These are phyloP conservation scores for Albifimbria verrucaria DNA, from an alignment of 2,329 filamentous ascomycete genomes.

Conservation along the genomic window DNA sequence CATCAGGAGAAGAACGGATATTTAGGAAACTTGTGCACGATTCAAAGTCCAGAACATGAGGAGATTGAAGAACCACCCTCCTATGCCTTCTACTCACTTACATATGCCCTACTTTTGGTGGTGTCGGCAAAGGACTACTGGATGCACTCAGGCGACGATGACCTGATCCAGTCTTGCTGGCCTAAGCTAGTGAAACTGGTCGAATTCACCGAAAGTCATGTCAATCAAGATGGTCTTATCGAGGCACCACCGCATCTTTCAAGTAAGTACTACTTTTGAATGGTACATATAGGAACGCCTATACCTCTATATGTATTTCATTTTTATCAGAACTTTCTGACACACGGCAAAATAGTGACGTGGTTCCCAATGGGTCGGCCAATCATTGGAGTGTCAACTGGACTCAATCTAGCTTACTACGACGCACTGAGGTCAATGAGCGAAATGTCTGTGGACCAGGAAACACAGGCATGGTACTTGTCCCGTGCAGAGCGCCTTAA, in stretches of 20 bases:
- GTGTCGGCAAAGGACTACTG: conserved; percentile 2
- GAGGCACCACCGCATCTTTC: not conserved
- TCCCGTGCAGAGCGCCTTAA: not conserved
- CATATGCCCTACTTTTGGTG: conserved; percentile 1
- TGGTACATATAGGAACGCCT: not conserved
- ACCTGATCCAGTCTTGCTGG: not conserved
- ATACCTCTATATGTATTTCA: not conserved
- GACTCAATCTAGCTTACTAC: not conserved
- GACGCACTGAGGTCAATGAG: not conserved
- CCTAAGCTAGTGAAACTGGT: not conserved
- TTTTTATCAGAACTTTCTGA: not conserved
- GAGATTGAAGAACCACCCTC: not conserved
- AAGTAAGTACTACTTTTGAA: too few species aligned
- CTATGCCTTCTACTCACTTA: conserved; percentile 1
- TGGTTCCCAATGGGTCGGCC: conserved; percentile 4
- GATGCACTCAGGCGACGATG: conserved; percentile 1
- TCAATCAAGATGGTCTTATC: not conserved
- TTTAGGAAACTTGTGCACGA: not conserved
- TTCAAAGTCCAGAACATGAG: not conserved
- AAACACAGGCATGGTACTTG: not conserved
- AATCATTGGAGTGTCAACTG: not conserved
- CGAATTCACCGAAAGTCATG: not conserved
- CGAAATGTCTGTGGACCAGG: not conserved
- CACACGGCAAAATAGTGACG: not conserved
- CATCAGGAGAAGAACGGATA: conserved; percentile 1